Base-by-base conservation (phyloP, 1,284 basidiomycete species). In the Apiotrichum brassicae region DNA sequence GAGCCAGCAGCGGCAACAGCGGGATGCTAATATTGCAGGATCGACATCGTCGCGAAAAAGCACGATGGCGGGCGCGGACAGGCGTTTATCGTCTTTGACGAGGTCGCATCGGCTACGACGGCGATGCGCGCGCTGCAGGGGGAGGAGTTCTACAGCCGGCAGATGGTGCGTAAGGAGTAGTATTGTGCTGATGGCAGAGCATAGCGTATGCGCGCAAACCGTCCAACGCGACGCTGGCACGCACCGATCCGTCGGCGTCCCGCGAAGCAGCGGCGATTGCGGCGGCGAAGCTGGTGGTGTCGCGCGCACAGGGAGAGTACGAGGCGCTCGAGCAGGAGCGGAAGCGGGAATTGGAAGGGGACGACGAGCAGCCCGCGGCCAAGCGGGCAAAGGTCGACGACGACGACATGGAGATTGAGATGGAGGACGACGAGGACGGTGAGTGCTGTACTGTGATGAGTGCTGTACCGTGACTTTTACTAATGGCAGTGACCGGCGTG, bases 31-130 rank as follows among this genome's bases (percentile, higher is more conserved):
- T 13, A 28, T 2, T 28, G 11, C 53, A 73, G 70, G 40, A 81
- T 97, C 73, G 94, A 98, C 72, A 82, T 99, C 44, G 82, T 97
- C 45, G 92, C 94, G n/a, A 84, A 87, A 37, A 92, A 97, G 58
- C 64, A 71, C 46, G 56, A 81, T 47, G 86, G 84, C 66, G 92
- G 92, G 83, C 82, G 87, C 55, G 94, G 94, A 3, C 93, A 97
- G 75, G 94, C 94, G 1, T 98, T 97, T 72, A 81, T 98, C 62
- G 92, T 95, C 56, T 99, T 97, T 74, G 81, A 83, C 55, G 90
- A 93, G 75, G 81, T 92, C 51, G 81, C 86, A 18, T 81, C 83
- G 42, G 89, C 92, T 48, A 97, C 92, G 12, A 81, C 90, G 32
- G 95, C 93, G 18, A 79, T 95, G 80, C 80, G 92, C 36, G 87